Percentiles rank a stretch among this genome's conserved stretches.
These are phyloP conservation scores for Cephalotrichum gorgonifer DNA, from an alignment of 2,329 filamentous ascomycete genomes.

Conservation along the genomic window DNA sequence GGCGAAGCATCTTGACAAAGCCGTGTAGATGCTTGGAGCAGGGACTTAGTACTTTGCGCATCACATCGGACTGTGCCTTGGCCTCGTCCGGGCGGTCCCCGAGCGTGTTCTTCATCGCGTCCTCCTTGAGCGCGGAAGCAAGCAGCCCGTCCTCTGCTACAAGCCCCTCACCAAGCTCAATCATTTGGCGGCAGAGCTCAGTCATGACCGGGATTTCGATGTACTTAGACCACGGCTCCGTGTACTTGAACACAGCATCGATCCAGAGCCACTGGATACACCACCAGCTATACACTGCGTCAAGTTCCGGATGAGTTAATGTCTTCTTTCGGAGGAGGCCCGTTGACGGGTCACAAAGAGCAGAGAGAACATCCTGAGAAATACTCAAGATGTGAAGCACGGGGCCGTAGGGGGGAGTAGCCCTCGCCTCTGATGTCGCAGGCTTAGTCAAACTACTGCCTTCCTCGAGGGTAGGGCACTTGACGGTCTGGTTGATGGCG, in stretches of 20 bases:
- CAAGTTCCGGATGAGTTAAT: slow-evolving; percentile 51
- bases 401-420: slow-evolving; percentile 37
- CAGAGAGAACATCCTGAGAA: slow-evolving; percentile 44
- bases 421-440: slow-evolving; percentile 3
- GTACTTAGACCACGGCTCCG: slow-evolving; percentile 70
- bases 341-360: slow-evolving; percentile 43
- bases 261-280: slow-evolving; percentile 71
- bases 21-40: slow-evolving; percentile 22
- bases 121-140: slow-evolving; percentile 49
- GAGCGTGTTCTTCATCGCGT: slow-evolving; percentile 10
- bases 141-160: slow-evolving; percentile 81
- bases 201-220: slow-evolving; percentile 73
- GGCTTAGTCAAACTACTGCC: neutral
- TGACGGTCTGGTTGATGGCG: slow-evolving; percentile 31
- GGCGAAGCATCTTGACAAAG: slow-evolving; percentile 78
- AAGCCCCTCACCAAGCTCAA: slow-evolving; percentile 81
- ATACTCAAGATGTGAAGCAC: slow-evolving; percentile 47
- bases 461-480: slow-evolving; percentile 9
- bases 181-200: slow-evolving; percentile 87
- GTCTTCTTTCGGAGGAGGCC: slow-evolving; percentile 44
- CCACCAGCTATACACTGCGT: slow-evolving; percentile 71
- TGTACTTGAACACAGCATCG: slow-evolving; percentile 69
- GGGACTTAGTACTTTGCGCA: slow-evolving; percentile 27
- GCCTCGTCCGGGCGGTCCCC: slow-evolving; percentile 6
- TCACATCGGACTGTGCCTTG: slow-evolving; percentile 24